A percentile compares a stretch with the other conserved stretches of the same genome.
These are phyloP conservation scores for Torulaspora quercuum DNA, from an alignment of 805 yeast species.

Conservation along the genomic window DNA sequence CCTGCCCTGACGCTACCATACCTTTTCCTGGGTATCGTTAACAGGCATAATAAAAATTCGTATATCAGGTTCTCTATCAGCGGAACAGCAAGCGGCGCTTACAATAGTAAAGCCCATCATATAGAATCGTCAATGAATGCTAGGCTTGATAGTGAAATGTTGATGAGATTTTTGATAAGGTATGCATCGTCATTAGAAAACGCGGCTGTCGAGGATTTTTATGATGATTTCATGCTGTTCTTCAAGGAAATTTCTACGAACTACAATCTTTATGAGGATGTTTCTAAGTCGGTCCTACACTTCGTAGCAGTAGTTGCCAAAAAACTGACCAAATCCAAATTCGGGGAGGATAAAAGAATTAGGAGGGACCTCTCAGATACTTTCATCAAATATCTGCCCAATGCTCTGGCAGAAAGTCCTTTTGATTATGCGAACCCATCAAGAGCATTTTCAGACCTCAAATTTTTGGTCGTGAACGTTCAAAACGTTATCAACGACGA, in stretches of 20 bases:
- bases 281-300: conserved; percentile 53
- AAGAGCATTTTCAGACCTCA: conserved; percentile 17
- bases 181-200: conserved; percentile 67
- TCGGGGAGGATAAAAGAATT: conserved; percentile 58
- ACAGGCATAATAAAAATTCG: conserved; percentile 26
- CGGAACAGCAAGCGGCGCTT: conserved; percentile 13
- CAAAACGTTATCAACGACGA: conserved; percentile 27
- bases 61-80: conserved; percentile 24
- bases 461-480: conserved; percentile 18
- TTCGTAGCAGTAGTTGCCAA: conserved; percentile 50
- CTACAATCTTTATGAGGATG: conserved; percentile 43
- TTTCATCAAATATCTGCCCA: conserved; percentile 39
- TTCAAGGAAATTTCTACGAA: conserved; percentile 55
- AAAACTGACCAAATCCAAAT: conserved; percentile 56
- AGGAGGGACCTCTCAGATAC: conserved; percentile 53
- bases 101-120: conserved; percentile 18
- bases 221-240: conserved; percentile 55
- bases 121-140: conserved; percentile 46
- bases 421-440: conserved; percentile 19
- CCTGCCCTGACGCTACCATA: conserved; percentile 71
- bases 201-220: conserved; percentile 78
- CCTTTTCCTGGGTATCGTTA: conserved; percentile 44
- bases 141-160: conserved; percentile 42
- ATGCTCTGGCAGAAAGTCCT: conserved; percentile 28
- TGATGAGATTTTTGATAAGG: conserved; percentile 52